Evolutionary conservation across 352 stramenopile genomes (phyloP).

Genomic region (Globisporangium acanthophoron): DNA sequence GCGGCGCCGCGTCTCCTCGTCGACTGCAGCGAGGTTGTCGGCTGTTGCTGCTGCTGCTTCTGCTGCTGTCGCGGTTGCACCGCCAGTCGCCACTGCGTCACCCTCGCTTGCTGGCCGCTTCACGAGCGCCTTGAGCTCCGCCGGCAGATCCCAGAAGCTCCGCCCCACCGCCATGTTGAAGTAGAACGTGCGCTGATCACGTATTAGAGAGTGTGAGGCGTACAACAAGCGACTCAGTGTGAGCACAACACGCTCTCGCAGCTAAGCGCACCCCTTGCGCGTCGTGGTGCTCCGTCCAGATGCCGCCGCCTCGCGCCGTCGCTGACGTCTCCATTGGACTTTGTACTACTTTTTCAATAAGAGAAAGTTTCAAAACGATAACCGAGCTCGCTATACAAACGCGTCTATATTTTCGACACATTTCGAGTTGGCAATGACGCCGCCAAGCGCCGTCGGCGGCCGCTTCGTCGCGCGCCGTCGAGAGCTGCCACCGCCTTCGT

Average conservation of each 20-base stretch:
- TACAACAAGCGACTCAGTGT: neutral
- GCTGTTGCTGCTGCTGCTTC: neutral
- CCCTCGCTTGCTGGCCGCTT: slow-evolving; percentile 16
- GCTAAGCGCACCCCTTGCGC: slow-evolving; percentile 33
- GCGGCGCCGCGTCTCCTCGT: slow-evolving; percentile 30
- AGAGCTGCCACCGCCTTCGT: too few relatives aligned
- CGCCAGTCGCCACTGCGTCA: neutral
- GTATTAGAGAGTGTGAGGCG: too few relatives aligned
- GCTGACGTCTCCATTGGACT: neutral
- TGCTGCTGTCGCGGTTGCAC: too few relatives aligned
- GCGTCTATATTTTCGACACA: too few relatives aligned
- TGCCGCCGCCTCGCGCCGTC: slow-evolving; percentile 15
- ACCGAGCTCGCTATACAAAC: too few relatives aligned
- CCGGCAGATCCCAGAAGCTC: slow-evolving; percentile 70
- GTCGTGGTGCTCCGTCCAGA: slow-evolving; percentile 76
- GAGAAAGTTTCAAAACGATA: neutral
- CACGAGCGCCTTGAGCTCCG: slow-evolving; percentile 43
- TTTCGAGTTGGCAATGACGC: too few relatives aligned
- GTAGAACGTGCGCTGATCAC: slow-evolving; percentile 58
- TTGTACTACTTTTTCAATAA: too few relatives aligned
- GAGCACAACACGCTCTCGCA: too few relatives aligned
- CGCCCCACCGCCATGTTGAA: slow-evolving; percentile 72
- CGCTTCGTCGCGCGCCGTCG: too few relatives aligned
- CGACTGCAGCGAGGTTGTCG: slow-evolving; percentile 1
- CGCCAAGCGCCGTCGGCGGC: too few relatives aligned